A percentile compares a stretch with the other conserved stretches of the same genome.
Evolutionary conservation across 2,329 filamentous ascomycete genomes (phyloP).

Genomic region (Fusarium penzigii): DNA sequence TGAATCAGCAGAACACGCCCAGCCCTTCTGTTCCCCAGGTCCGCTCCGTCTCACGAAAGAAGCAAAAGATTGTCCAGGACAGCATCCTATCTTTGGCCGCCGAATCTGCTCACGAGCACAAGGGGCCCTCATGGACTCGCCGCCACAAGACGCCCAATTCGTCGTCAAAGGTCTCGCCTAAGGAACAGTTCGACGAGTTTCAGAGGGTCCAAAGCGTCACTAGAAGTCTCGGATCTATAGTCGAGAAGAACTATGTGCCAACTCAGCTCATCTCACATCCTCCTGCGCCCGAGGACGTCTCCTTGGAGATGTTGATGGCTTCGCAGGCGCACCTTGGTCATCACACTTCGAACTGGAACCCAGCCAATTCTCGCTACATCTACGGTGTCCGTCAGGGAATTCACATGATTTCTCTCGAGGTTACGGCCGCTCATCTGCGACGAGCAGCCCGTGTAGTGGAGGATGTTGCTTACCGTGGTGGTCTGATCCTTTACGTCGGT

Average conservation of each 20-base stretch:
- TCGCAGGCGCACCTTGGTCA: constrained; percentile 89
- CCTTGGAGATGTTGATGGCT: constrained; percentile 87
- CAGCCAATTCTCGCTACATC: constrained; percentile 90
- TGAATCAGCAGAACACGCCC: constrained; percentile 5
- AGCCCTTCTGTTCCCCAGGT: constrained; percentile 27
- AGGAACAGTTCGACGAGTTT: constrained; percentile 42
- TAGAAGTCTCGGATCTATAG: constrained; percentile 47
- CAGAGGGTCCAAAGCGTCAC: constrained; percentile 44
- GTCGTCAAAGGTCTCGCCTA: constrained; percentile 37
- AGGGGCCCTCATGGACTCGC: constrained; percentile 35
- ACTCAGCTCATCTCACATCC: constrained; percentile 69
- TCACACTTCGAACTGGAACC: constrained; percentile 89
- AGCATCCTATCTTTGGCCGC: constrained; percentile 36
- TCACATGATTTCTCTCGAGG: constrained; percentile 91
- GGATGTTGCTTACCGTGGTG: constrained; percentile 79
- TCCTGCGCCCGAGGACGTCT: constrained; percentile 75
- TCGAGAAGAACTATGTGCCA: constrained; percentile 63
- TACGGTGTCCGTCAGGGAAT: constrained; percentile 85
- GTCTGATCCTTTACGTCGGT: constrained; percentile 87
- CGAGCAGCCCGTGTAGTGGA: constrained; percentile 90
- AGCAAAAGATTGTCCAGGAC: constrained; percentile 37
- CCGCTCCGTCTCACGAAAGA: constrained; percentile 31
- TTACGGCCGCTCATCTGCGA: constrained; percentile 85
- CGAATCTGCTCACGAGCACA: constrained; percentile 38
- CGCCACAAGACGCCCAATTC: constrained; percentile 35